Conservation (phyloP, 768 basidiomycete genomes). For the Hypholoma fasciculare region DNA sequence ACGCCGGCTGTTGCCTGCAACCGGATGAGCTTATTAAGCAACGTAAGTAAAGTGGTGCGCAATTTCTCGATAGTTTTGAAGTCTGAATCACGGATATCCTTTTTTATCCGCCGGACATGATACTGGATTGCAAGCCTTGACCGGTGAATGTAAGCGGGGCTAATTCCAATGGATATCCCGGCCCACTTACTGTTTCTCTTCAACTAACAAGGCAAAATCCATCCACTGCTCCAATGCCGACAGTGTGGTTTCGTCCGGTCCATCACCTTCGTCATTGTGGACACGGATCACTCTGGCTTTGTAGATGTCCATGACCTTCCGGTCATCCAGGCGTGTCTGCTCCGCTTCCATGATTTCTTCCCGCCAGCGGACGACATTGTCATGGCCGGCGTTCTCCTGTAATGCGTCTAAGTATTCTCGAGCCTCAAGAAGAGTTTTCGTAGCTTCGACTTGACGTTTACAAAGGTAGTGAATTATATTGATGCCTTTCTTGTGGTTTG, state of each 20-base stretch:
- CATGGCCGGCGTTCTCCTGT: not conserved
- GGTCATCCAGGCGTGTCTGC: not conserved
- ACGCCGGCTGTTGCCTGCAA: too few species aligned
- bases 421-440: not conserved
- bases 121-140: not conserved
- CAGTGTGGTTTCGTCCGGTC: not conserved
- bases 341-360: not conserved
- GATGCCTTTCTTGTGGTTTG: constrained; percentile 24
- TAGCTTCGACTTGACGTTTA: not conserved
- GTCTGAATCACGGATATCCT: not conserved
- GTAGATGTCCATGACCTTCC: not conserved
- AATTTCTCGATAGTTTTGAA: not conserved
- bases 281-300: too few species aligned
- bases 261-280: not conserved
- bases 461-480: constrained; percentile 12
- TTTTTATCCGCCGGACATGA: not conserved
- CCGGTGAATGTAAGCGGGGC: too few species aligned
- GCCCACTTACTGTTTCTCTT: not conserved
- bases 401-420: not conserved
- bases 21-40: not conserved
- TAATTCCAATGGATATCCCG: too few species aligned
- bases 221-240: not conserved
- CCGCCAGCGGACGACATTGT: not conserved
- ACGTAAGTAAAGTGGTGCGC: not conserved
- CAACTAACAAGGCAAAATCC: not conserved